phyloP scores from a whole-genome alignment of 106 monocot species.

The Phalaenopsis equestris region DNA sequence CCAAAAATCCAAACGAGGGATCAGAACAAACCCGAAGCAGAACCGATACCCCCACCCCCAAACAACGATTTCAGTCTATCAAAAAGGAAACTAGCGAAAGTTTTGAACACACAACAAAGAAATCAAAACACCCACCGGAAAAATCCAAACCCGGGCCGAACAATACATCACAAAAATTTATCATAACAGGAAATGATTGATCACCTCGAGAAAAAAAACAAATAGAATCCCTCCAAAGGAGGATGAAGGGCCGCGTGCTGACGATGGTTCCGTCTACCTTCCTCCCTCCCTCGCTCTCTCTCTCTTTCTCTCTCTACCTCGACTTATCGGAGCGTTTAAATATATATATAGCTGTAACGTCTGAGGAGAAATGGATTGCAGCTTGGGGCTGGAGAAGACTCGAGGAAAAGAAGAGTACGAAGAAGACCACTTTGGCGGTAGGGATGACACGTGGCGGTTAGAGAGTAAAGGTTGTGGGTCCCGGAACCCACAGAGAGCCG shows the following conservation, averaged over 20 bases:
- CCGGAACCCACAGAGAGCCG: background rate
- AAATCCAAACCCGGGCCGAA: background rate
- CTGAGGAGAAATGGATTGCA: background rate
- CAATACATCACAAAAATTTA: background rate
- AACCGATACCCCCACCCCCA: background rate
- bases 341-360: background rate
- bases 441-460: background rate
- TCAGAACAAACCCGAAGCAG: background rate
- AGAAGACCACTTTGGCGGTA: background rate
- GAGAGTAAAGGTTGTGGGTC: background rate
- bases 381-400: background rate
- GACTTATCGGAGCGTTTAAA: background rate
- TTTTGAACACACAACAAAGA: too few species aligned
- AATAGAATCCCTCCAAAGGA: background rate
- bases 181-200: background rate
- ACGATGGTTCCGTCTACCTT: slow-evolving; percentile 1
- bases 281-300: background rate
- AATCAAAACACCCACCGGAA: background rate
- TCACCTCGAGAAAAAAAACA: background rate
- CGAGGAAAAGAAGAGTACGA: background rate
- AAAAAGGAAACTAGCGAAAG: background rate
- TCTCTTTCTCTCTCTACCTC: background rate
- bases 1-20: background rate
- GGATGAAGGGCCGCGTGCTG: background rate
- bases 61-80: background rate